phyloP scores from a whole-genome alignment of 345 rosid genomes.

The Toxicodendron radicans region DNA sequence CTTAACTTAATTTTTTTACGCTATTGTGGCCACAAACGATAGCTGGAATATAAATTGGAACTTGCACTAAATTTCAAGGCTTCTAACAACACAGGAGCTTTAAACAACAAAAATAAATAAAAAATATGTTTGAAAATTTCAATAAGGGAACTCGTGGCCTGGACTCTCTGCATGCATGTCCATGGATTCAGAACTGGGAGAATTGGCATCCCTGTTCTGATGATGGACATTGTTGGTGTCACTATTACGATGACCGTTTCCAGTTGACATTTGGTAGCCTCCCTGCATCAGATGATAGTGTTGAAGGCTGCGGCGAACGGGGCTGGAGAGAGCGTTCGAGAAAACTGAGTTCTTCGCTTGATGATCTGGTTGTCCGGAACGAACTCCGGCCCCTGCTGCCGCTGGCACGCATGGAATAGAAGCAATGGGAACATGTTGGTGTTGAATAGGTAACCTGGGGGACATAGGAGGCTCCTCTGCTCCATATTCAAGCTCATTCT shows the following conservation, averaged over 20 bases:
- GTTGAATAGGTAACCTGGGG: constrained; percentile 47
- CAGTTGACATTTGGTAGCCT: constrained; percentile 24
- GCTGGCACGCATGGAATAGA: constrained; percentile 38
- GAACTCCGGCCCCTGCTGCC: constrained; percentile 25
- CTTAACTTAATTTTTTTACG: too few species aligned
- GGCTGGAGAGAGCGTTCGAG: constrained; percentile 64
- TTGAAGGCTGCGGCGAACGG: constrained; percentile 68
- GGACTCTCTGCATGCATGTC: constrained; percentile 60
- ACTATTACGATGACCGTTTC: constrained; percentile 24
- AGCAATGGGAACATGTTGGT: constrained; percentile 40
- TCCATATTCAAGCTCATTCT: constrained; percentile 77
- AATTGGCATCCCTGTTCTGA: constrained; percentile 28
- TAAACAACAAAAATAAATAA: background rate
- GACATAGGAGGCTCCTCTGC: constrained; percentile 59
- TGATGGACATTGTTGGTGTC: constrained; percentile 19
- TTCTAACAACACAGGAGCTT: constrained; percentile 2
- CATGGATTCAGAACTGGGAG: constrained; percentile 46
- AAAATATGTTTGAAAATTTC: constrained; percentile 6
- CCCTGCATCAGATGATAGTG: constrained; percentile 47
- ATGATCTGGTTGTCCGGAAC: constrained; percentile 32
- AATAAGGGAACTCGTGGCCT: constrained; percentile 32
- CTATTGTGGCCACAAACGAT: too few species aligned
- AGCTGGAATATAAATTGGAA: background rate
- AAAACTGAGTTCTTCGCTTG: constrained; percentile 50
- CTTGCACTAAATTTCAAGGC: constrained; percentile 8